These are phyloP conservation scores for Monosporozyma siamensis DNA, from an alignment of 805 yeast genomes.

Conservation along the genomic window DNA sequence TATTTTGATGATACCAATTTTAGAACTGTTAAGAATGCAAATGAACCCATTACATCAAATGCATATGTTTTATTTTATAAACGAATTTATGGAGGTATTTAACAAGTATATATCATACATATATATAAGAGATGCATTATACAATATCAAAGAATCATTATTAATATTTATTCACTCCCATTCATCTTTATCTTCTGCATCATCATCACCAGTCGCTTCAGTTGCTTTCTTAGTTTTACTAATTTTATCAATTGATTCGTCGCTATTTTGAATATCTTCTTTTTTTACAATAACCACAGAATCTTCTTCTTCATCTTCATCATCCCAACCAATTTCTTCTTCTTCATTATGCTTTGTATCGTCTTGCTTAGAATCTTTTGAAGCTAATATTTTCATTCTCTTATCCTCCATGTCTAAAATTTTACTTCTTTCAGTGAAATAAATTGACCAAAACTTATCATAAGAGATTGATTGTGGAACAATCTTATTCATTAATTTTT, in stretches of 20 bases:
- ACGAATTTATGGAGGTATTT: conserved; percentile 27
- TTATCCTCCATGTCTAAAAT: conserved; percentile 54
- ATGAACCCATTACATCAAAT: conserved; percentile 54
- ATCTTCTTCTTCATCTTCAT: conserved; percentile 11
- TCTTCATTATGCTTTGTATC: conserved; percentile 33
- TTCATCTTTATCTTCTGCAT: conserved; percentile 51
- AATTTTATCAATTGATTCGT: conserved; percentile 5
- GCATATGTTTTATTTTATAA: conserved; percentile 80
- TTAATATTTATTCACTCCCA: conserved; percentile 40
- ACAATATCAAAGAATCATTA: neutral
- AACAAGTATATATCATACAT: neutral
- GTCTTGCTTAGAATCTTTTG: conserved; percentile 29
- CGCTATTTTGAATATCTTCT: conserved; percentile 11
- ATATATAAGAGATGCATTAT: too few relatives aligned
- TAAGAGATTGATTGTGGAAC: conserved; percentile 59
- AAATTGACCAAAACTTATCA: conserved; percentile 65
- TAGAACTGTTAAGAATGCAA: conserved; percentile 39
- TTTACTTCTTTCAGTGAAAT: conserved; percentile 44
- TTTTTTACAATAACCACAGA: conserved; percentile 12
- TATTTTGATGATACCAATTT: conserved; percentile 73
- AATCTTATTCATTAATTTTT: conserved; percentile 45
- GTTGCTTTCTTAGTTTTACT: conserved; percentile 20
- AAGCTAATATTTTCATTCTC: conserved; percentile 52
- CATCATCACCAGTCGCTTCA: conserved; percentile 30
- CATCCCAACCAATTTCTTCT: conserved; percentile 16